Evolutionary conservation across 2,329 filamentous ascomycete species (phyloP).

Genomic region (Colletotrichum cuscutae): DNA sequence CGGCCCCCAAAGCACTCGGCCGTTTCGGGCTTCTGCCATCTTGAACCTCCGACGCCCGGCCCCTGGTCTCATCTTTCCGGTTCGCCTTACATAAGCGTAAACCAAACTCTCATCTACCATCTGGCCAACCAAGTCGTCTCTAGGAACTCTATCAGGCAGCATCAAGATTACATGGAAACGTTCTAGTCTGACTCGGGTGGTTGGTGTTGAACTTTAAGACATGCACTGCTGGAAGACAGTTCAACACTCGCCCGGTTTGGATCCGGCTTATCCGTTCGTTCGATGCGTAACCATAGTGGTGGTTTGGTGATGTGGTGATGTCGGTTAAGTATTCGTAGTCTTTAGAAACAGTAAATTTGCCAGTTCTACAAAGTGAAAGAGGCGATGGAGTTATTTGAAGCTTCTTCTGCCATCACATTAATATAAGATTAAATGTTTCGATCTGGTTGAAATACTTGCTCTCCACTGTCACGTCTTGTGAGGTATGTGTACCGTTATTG

Average conservation of each 20-base stretch:
- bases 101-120: not conserved
- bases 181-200: not conserved
- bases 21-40: not conserved
- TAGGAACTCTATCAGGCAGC: not conserved
- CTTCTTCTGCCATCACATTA: too few species aligned
- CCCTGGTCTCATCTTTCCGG: not conserved
- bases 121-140: not conserved
- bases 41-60: slow-evolving; percentile 1
- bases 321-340: not conserved
- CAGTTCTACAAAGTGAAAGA: too few species aligned
- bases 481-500: too few species aligned
- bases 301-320: not conserved
- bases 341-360: too few species aligned
- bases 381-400: too few species aligned
- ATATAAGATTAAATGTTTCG: too few species aligned
- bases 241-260: not conserved
- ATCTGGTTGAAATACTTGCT: too few species aligned
- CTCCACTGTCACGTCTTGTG: too few species aligned
- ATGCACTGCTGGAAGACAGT: not conserved
- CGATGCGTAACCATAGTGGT: not conserved
- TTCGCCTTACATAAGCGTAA: slow-evolving; percentile 4
- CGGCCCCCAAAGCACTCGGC: not conserved
- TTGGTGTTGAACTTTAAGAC: not conserved
- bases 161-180: not conserved
- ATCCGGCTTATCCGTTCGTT: not conserved